phyloP scores from a whole-genome alignment of 1,139 yeast genomes.

The Protomyces pachydermus region DNA sequence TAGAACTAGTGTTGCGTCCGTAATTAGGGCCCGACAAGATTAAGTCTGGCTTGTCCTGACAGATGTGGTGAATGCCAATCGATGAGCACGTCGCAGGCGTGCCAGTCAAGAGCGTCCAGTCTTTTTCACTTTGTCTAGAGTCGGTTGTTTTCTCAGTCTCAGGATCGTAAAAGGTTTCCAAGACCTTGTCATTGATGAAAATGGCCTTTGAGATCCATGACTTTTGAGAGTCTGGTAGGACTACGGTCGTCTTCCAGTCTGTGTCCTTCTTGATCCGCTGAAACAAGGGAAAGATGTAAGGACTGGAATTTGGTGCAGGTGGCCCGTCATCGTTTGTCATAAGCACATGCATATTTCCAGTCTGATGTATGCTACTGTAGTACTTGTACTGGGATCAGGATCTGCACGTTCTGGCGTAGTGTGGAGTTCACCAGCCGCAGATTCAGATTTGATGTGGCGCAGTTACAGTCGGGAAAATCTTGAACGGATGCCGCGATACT shows the following conservation, averaged over 20 bases:
- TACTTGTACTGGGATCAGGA: too few species aligned
- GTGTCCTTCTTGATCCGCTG: conserved; percentile 61
- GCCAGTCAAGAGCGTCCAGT: conserved; percentile 73
- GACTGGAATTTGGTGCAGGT: conserved; percentile 70
- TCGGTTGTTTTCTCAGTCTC: not conserved
- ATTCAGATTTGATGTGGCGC: not conserved
- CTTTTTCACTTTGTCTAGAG: conserved; percentile 46
- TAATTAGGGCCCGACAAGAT: conserved; percentile 93
- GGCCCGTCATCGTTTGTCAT: conserved; percentile 97
- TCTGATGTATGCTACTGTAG: not conserved
- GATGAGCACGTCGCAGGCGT: conserved; percentile 97
- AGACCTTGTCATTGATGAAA: conserved; percentile 74
- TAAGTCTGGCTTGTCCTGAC: conserved; percentile 60
- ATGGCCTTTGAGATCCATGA: conserved; percentile 98
- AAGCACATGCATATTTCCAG: conserved; percentile 3
- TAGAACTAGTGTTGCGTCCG: conserved; percentile 87
- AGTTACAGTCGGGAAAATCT: not conserved
- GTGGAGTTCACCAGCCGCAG: not conserved
- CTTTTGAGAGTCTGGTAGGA: conserved; percentile 30
- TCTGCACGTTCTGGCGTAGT: too few species aligned
- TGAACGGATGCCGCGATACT: too few species aligned
- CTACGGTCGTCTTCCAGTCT: conserved; percentile 66
- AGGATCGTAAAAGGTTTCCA: conserved; percentile 55
- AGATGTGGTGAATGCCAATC: conserved; percentile 74
- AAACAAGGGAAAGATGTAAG: conserved; percentile 76